A percentile compares a stretch with the other conserved stretches of the same genome.
phyloP scores from a whole-genome alignment of 148 eudicot species.

The Cornus kousa region DNA sequence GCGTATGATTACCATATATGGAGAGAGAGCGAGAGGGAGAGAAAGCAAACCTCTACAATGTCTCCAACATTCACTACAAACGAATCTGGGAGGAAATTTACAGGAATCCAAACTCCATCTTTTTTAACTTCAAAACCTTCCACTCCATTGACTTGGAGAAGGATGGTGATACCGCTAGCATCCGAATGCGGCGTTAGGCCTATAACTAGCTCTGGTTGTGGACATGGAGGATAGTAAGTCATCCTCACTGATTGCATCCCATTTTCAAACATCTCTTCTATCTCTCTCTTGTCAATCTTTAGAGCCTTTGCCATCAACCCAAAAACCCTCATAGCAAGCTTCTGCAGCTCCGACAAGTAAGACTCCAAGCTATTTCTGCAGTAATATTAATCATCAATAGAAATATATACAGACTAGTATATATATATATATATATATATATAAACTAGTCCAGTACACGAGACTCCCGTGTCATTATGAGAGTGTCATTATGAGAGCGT shows the following conservation, averaged over 20 bases:
- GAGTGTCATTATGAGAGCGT: no score
- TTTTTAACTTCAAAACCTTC: slow-evolving; percentile 17
- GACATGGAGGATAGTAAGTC: slow-evolving; percentile 18
- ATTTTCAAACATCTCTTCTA: slow-evolving; percentile 13
- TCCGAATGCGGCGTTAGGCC: slow-evolving; percentile 16
- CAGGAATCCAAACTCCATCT: slow-evolving; percentile 21
- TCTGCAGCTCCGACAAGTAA: slow-evolving; percentile 4
- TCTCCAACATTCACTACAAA: slow-evolving; percentile 17
- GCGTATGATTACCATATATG: background rate
- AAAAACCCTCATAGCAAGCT: slow-evolving; percentile 11
- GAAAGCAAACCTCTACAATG: slow-evolving; percentile 9
- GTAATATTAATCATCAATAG: background rate
- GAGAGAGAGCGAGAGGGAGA: background rate
- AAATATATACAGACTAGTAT: background rate
- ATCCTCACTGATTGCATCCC: slow-evolving; percentile 19
- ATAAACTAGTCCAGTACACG: no score
- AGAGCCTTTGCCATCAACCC: slow-evolving; percentile 15
- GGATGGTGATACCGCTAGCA: slow-evolving; percentile 13
- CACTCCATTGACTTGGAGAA: slow-evolving; percentile 16
- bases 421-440: background rate
- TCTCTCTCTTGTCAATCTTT: slow-evolving; percentile 5
- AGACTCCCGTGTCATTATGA: no score
- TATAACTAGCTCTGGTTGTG: slow-evolving; percentile 5
- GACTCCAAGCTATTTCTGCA: slow-evolving; percentile 12
- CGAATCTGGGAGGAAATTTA: slow-evolving; percentile 10